Conservation (phyloP, 2,329 filamentous ascomycete species). For the Biscogniauxia marginata region DNA sequence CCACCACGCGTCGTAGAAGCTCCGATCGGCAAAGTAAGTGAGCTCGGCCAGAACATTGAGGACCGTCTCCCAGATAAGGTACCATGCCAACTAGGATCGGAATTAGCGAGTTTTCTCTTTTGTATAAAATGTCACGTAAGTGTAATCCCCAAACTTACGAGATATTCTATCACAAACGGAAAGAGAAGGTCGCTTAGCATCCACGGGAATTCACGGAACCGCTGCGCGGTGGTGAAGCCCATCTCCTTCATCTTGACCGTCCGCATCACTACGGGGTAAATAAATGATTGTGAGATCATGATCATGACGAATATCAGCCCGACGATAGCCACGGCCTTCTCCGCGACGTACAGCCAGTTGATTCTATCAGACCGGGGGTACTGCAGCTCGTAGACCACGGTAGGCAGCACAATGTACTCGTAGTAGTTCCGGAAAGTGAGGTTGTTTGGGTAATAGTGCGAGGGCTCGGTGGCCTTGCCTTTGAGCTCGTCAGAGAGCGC, state of each 20-base stretch:
- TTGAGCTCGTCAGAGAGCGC: conserved; percentile 63
- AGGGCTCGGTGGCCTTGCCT: conserved; percentile 54
- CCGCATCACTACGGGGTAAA: conserved; percentile 71
- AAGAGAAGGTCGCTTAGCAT: conserved; percentile 74
- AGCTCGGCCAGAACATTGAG: conserved; percentile 76
- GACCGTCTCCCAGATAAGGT: conserved; percentile 76
- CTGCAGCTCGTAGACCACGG: conserved; percentile 75
- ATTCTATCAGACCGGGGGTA: conserved; percentile 69
- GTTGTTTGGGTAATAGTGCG: conserved; percentile 65
- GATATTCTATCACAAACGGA: conserved; percentile 75
- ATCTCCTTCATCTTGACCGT: conserved; percentile 66
- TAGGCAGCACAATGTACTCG: conserved; percentile 73
- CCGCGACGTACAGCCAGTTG: conserved; percentile 72
- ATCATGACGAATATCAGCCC: conserved; percentile 78
- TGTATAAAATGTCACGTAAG: background rate
- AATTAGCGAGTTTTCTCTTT: background rate
- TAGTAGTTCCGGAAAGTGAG: conserved; percentile 63
- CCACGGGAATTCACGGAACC: conserved; percentile 70
- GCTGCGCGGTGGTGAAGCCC: conserved; percentile 57
- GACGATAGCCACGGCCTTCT: conserved; percentile 69
- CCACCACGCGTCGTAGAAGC: conserved; percentile 68
- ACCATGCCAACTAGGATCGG: conserved; percentile 60
- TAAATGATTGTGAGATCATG: conserved; percentile 71
- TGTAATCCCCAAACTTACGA: conserved; percentile 42
- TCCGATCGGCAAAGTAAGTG: conserved; percentile 73